Percentiles rank a stretch among this genome's conserved stretches.
Conservation (phyloP, 306 rosid genomes). For the Prosopis cineraria region DNA sequence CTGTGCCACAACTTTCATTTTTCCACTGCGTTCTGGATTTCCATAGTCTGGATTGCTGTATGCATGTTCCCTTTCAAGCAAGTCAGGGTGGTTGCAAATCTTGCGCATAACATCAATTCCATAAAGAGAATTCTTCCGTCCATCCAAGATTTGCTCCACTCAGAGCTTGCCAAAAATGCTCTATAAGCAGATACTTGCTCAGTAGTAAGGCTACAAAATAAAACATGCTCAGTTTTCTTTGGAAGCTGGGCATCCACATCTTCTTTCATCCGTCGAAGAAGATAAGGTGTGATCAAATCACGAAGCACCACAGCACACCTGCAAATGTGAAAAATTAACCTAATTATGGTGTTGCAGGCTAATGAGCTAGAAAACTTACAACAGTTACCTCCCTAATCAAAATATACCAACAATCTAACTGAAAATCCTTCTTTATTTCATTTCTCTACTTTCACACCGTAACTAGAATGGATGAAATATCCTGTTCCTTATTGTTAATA, state of each 20-base stretch:
- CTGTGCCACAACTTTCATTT: conserved; percentile 92
- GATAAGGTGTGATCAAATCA: conserved; percentile 96
- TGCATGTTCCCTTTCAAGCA: conserved; percentile 95
- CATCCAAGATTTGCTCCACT: conserved; percentile 93
- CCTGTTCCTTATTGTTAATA: neutral
- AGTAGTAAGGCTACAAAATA: conserved; percentile 86
- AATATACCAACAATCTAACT: conserved; percentile 26
- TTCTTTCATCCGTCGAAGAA: conserved; percentile 95
- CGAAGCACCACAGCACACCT: conserved; percentile 98
- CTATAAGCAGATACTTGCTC: conserved; percentile 90
- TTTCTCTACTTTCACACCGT: neutral
- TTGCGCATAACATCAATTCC: conserved; percentile 98
- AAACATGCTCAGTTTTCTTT: conserved; percentile 98
- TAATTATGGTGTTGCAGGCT: conserved; percentile 18
- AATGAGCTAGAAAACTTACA: neutral
- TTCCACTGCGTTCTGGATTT: conserved; percentile 92
- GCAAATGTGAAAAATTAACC: conserved; percentile 37
- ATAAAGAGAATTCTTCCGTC: conserved; percentile 78
- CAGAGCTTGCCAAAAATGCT: conserved; percentile 98
- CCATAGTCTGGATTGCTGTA: conserved; percentile 83
- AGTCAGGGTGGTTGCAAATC: conserved; percentile 98
- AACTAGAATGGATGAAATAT: neutral
- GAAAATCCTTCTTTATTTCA: conserved; percentile 25
- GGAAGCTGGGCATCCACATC: conserved; percentile 94
- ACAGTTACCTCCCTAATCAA: conserved; percentile 3